Base-by-base conservation (phyloP, 257 asterid genomes). In the Przewalskia tangutica region DNA sequence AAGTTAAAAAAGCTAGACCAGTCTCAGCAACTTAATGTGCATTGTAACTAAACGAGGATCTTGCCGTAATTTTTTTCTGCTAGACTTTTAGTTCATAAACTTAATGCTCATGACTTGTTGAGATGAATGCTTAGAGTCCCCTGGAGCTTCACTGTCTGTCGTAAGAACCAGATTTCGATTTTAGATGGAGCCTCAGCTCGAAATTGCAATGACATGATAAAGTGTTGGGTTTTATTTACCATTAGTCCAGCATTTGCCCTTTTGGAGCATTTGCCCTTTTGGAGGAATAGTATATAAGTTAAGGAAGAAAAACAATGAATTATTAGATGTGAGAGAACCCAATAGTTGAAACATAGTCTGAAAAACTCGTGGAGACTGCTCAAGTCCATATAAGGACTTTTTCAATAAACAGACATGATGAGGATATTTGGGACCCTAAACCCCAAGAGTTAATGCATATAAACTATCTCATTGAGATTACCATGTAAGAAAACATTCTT, bases 41-140 rank as follows among this genome's bases (percentile, higher is more conserved):
- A 67, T 64, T 75, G 67, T 64, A 79, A 79, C 77, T 67, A 81
- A 27, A 38, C 79, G 12, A 17, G 23, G 73, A 59, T 67, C 62
- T 77, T 27, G 85, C 63, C 54, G 10, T 77, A 9, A 59, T 63
- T 65, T 2, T 46, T 12, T 14, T 14, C 40, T 77, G 80, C 54
- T 40, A 4, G 38, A 48, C 64, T 63, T 68, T 81, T 55, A 54
- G 80, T 70, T 42, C 81, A 53, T 32, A 18, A 67, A 67, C 40
- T 38, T 54, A 55, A 55, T 55, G 58, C 16, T 55, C 62, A 1
- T 65, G 20, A 65, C 6, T 5, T 46, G 18, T 71, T 71, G 78
- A 71, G 59, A 20, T 46, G 1, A 46, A 27, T 20, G 78, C 34
- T 20, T 20, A 1, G 78, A 18, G 40, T 46, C 38, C 11, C 36